These are phyloP conservation scores for Phytophthora foliorum DNA, from an alignment of 352 stramenopile species.

Conservation along the genomic window DNA sequence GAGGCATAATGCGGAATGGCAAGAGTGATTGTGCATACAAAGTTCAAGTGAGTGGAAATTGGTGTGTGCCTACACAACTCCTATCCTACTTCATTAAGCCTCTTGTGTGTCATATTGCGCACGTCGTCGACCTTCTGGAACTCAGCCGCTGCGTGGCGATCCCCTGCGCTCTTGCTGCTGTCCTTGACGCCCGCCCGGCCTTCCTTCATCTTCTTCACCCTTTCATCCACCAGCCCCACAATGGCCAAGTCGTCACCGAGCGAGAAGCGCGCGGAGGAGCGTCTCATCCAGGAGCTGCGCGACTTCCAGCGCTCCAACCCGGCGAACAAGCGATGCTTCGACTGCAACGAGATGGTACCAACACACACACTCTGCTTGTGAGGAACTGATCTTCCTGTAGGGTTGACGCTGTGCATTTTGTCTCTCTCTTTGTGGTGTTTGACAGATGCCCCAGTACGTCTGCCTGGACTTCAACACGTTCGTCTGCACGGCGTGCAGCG, in stretches of 20 bases:
- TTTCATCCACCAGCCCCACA: not conserved
- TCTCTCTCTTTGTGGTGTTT: constrained; percentile 9
- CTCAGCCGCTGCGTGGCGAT: constrained; percentile 1
- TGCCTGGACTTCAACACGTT: constrained; percentile 95
- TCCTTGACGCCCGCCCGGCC: not conserved
- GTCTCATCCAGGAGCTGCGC: constrained; percentile 85
- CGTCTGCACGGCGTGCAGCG: constrained; percentile 94
- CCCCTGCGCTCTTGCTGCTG: constrained; percentile 2
- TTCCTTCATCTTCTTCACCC: not conserved
- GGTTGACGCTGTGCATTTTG: constrained; percentile 15
- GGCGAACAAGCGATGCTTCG: constrained; percentile 88
- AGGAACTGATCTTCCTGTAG: not conserved
- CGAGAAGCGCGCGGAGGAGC: constrained; percentile 87
- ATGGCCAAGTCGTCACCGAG: constrained; percentile 52
- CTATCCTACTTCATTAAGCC: not conserved
- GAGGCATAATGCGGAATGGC: not conserved
- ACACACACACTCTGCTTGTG: too few relatives aligned
- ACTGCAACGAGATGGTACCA: constrained; percentile 92
- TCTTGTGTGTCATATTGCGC: constrained; percentile 1
- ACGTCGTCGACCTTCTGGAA: constrained; percentile 12
- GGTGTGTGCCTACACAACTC: not conserved
- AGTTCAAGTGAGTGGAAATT: not conserved
- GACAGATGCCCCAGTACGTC: constrained; percentile 92
- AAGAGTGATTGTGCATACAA: too few relatives aligned
- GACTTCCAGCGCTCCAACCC: constrained; percentile 84